Percentiles rank a stretch among this genome's conserved stretches.
Evolutionary conservation across 148 eudicot genomes (phyloP).

Genomic region (Rhododendron williamsianum): DNA sequence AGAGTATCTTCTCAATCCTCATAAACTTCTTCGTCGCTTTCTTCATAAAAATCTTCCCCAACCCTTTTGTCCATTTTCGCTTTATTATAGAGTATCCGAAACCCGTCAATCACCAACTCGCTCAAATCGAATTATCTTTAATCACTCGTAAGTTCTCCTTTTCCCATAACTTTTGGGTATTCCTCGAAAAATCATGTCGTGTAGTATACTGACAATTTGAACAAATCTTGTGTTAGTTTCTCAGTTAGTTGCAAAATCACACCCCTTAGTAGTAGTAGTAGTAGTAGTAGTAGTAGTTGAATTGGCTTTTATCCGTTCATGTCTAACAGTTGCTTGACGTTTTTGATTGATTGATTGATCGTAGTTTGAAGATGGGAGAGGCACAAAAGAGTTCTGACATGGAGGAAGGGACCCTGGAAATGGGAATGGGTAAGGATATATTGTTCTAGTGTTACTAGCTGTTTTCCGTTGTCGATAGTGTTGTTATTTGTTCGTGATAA

Average conservation of each 20-base stretch:
- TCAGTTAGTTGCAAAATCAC: not conserved
- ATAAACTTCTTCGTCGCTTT: not conserved
- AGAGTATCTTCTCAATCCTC: not conserved
- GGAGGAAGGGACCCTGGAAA: conserved; percentile 79
- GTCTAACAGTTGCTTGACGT: not conserved
- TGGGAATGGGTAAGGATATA: conserved; percentile 78
- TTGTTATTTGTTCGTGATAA: not conserved
- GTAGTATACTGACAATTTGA: no score
- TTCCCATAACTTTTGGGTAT: not conserved
- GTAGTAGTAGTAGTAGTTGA: no score
- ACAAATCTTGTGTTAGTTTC: not conserved
- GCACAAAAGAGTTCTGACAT: conserved; percentile 48
- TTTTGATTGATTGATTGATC: conserved; percentile 3
- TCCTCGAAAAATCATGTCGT: not conserved
- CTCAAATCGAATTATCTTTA: not conserved
- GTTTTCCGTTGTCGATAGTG: not conserved
- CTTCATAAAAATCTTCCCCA: not conserved
- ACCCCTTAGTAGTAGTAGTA: not conserved
- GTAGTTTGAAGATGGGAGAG: conserved; percentile 52
- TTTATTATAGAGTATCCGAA: not conserved
- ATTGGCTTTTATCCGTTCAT: not conserved
- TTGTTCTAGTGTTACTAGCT: conserved; percentile 4
- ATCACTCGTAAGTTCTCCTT: not conserved
- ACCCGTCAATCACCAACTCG: not conserved
- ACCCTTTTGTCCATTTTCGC: not conserved